phyloP scores from a whole-genome alignment of 2,329 filamentous ascomycete species.

The Fusarium pseudoanthophilum region DNA sequence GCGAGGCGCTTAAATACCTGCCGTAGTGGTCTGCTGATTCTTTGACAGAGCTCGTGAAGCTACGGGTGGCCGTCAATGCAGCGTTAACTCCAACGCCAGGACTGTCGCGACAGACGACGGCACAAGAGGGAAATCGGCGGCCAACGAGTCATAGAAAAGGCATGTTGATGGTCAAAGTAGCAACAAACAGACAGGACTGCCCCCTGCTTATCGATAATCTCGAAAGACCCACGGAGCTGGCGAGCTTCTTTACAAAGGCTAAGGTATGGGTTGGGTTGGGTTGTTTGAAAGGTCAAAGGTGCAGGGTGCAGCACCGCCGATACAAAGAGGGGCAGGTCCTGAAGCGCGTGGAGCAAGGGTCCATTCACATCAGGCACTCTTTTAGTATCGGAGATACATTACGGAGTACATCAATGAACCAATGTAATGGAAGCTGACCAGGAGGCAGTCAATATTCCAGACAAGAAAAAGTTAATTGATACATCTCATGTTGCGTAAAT shows the following conservation, averaged over 20 bases:
- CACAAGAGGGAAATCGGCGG: constrained; percentile 40
- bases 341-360: constrained; percentile 16
- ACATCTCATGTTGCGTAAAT: constrained; percentile 22
- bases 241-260: constrained; percentile 13
- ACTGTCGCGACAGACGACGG: constrained; percentile 20
- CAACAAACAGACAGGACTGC: constrained; percentile 2
- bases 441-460: not conserved
- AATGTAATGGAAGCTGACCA: not conserved
- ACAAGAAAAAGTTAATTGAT: constrained; percentile 25
- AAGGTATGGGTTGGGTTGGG: not conserved
- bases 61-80: constrained; percentile 22
- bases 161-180: constrained; percentile 39
- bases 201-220: constrained; percentile 12
- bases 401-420: not conserved
- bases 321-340: constrained; percentile 38
- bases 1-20: constrained; percentile 19
- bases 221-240: constrained; percentile 17
- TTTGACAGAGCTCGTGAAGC: constrained; percentile 29
- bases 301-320: not conserved
- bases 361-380: not conserved
- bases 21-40: not conserved
- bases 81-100: constrained; percentile 11
- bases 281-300: constrained; percentile 12
- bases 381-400: not conserved
- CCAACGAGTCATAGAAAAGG: constrained; percentile 43